These are phyloP conservation scores for Aspergillus sp. DNA, from an alignment of 2,329 filamentous ascomycete species.

Conservation along the genomic window DNA sequence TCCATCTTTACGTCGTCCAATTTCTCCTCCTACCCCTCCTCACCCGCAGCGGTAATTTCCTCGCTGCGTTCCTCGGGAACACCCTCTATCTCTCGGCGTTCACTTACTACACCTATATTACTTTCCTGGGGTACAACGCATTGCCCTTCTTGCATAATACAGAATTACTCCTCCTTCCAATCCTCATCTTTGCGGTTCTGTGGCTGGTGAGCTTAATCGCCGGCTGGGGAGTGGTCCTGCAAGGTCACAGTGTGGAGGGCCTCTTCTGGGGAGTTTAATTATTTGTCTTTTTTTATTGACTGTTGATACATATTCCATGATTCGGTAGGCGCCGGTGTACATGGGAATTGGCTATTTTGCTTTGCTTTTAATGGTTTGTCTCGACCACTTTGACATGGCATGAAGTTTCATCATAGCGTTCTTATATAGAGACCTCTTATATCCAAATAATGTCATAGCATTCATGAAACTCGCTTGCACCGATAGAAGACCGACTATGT, in stretches of 20 bases:
- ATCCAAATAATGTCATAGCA: background rate
- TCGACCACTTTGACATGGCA: background rate
- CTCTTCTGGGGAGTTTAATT: constrained; percentile 39
- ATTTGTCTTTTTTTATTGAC: background rate
- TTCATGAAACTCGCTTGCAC: background rate
- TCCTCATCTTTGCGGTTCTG: constrained; percentile 52
- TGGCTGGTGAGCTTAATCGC: constrained; percentile 50
- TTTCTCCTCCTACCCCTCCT: constrained; percentile 59
- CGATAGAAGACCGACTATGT: background rate
- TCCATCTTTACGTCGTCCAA: constrained; percentile 60
- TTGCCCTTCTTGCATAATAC: constrained; percentile 62
- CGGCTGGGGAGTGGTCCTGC: constrained; percentile 40
- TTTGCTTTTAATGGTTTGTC: constrained; percentile 1
- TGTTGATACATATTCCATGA: constrained; percentile 4
- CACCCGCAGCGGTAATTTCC: constrained; percentile 35
- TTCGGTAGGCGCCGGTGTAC: constrained; percentile 20
- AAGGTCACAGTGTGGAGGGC: constrained; percentile 36
- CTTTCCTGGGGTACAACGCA: constrained; percentile 63
- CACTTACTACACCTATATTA: constrained; percentile 62
- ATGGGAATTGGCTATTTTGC: constrained; percentile 10
- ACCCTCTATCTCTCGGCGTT: constrained; percentile 60
- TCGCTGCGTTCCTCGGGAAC: constrained; percentile 55
- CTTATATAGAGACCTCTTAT: background rate
- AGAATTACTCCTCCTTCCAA: constrained; percentile 57
- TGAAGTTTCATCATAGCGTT: background rate